Evolutionary conservation across 2,329 filamentous ascomycete species (phyloP), one percentile per base, ranked within the genome.

Genomic region (Tolypocladium paradoxum): DNA sequence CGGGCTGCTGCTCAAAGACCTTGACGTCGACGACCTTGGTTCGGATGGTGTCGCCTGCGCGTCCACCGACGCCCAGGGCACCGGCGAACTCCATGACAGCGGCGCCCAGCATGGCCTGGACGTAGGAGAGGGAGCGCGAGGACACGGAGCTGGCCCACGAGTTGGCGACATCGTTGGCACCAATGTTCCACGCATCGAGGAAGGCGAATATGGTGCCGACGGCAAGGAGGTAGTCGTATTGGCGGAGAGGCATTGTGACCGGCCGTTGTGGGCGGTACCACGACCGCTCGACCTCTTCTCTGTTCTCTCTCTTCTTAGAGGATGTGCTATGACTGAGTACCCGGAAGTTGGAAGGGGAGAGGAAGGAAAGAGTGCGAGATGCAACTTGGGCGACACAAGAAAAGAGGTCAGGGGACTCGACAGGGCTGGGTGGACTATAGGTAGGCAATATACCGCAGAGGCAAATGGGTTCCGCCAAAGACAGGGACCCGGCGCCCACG

Each of bases 141-240:
- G 83, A 85, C 54, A 88, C 85, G 58, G 81, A 84, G 35, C 83
- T 87, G n/a, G 84, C 84, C 81, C 83, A 89, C 2, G 84, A 80
- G 73, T 88, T 89, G 68, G 85, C 85, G 55, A 88, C 84, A 84
- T 88, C 85, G 70, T 83, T 74, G 65, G 64, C 69, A 59, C 70
- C 71, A 67, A 60, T 83, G 64, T 83, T 85, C 78, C 79, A 85
- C 51, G 81, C 81, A 64, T 85, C 82, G 40, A 85, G 76, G 63
- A 82, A 79, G 55, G 82, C 80, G 66, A 85, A 85, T 55, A 85
- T 75, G 52, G 78, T 81, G 68, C 78, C 81, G 52, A 85, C 76
- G 60, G 79, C 82, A 58, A 85, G 80, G 56, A 85, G 72, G 63
- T 84, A 85, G 66, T 82, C 76, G 57, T 76, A 84, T 61, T 85